phyloP scores from a whole-genome alignment of 2,329 filamentous ascomycete genomes.

The Orbilia ellipsospora region DNA sequence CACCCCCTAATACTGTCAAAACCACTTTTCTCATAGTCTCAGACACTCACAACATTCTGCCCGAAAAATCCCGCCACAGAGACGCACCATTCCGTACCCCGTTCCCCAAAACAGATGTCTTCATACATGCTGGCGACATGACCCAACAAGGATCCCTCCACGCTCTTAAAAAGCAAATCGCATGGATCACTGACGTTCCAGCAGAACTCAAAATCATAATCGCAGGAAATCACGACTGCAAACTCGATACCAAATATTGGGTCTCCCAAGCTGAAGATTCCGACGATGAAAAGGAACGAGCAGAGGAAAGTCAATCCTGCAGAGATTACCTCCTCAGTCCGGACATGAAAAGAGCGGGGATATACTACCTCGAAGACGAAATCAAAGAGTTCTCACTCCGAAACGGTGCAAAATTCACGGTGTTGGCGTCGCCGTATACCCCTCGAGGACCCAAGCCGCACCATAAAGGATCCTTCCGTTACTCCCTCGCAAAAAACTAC shows the following conservation, averaged over 20 bases:
- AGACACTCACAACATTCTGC: slow-evolving; percentile 74
- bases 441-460: slow-evolving; percentile 30
- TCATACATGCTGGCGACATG: slow-evolving; percentile 80
- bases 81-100: slow-evolving; percentile 37
- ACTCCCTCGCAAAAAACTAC: slow-evolving; percentile 1
- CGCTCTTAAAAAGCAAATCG: slow-evolving; percentile 70
- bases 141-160: slow-evolving; percentile 75
- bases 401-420: slow-evolving; percentile 70
- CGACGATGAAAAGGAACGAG: slow-evolving; percentile 64
- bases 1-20: slow-evolving; percentile 7
- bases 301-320: slow-evolving; percentile 64
- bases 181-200: slow-evolving; percentile 74
- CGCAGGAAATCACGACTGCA: slow-evolving; percentile 79
- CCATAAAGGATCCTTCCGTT: slow-evolving; percentile 40
- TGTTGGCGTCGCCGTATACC: slow-evolving; percentile 61
- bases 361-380: slow-evolving; percentile 75
- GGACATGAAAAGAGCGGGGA: slow-evolving; percentile 63
- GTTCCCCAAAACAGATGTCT: slow-evolving; percentile 76
- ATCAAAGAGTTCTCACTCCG: slow-evolving; percentile 67
- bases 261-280: slow-evolving; percentile 62
- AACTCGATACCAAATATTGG: slow-evolving; percentile 73
- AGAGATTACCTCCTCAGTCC: slow-evolving; percentile 65
- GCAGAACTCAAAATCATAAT: slow-evolving; percentile 69
- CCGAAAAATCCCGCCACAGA: slow-evolving; percentile 6
- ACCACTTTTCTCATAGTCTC: slow-evolving; percentile 65